These are phyloP conservation scores for Nakaseomyces sp. DNA, from an alignment of 1,139 yeast genomes.

Conservation along the genomic window DNA sequence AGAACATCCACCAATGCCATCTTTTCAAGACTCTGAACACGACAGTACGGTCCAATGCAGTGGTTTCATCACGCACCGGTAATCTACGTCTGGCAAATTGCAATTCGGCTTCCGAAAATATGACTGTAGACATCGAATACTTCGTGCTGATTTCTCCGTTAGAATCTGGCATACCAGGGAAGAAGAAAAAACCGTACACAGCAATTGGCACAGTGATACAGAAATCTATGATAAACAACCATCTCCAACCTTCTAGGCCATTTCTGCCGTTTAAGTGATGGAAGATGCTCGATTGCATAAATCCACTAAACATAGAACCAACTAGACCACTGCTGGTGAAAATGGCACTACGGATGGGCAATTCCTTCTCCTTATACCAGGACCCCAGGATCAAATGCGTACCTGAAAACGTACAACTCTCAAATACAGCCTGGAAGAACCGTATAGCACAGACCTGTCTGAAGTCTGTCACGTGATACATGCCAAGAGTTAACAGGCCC, in stretches of 20 bases:
- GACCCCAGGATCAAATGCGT: slow-evolving; percentile 45
- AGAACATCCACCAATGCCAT: slow-evolving; percentile 55
- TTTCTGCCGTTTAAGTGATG: slow-evolving; percentile 38
- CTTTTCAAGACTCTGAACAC: slow-evolving; percentile 41
- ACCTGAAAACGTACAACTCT: slow-evolving; percentile 47
- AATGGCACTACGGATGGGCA: slow-evolving; percentile 43
- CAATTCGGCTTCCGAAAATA: slow-evolving; percentile 36
- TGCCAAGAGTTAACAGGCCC: slow-evolving; percentile 47
- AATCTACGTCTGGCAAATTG: slow-evolving; percentile 35
- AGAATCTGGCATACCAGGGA: slow-evolving; percentile 39
- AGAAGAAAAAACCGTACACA: slow-evolving; percentile 44
- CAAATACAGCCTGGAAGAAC: slow-evolving; percentile 48
- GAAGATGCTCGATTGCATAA: slow-evolving; percentile 56
- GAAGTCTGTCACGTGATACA: slow-evolving; percentile 39
- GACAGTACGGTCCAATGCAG: slow-evolving; percentile 39
- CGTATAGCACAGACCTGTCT: slow-evolving; percentile 43
- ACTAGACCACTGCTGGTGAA: slow-evolving; percentile 46
- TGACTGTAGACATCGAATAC: slow-evolving; percentile 22
- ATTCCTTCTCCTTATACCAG: slow-evolving; percentile 45
- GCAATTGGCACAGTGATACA: slow-evolving; percentile 47
- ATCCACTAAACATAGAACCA: slow-evolving; percentile 48
- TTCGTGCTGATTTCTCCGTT: slow-evolving; percentile 8
- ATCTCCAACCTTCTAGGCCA: slow-evolving; percentile 57
- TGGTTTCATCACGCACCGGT: slow-evolving; percentile 34
- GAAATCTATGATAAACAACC: slow-evolving; percentile 60